These are phyloP conservation scores for Kluyveromyces sp. DNA, from an alignment of 1,139 yeast genomes.

Conservation along the genomic window DNA sequence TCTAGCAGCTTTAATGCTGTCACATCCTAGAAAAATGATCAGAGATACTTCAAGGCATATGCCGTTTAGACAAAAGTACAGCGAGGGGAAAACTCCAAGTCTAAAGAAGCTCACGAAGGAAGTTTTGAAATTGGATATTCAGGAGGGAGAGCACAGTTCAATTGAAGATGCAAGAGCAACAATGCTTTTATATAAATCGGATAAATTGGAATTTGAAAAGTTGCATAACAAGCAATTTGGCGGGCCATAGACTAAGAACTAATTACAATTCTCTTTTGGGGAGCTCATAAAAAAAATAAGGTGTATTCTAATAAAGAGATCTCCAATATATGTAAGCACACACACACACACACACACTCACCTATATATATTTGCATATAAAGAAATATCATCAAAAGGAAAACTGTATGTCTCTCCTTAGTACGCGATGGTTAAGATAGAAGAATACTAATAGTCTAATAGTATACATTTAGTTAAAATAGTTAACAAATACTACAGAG, in stretches of 20 bases:
- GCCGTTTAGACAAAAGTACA: slow-evolving; percentile 45
- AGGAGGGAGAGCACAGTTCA: slow-evolving; percentile 72
- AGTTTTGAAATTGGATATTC: slow-evolving; percentile 56
- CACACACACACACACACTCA: too few species aligned
- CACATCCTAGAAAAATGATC: slow-evolving; percentile 56
- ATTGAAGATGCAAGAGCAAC: slow-evolving; percentile 88
- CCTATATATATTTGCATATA: too few species aligned
- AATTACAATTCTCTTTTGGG: background rate
- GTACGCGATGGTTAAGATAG: too few species aligned
- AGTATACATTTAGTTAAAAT: too few species aligned
- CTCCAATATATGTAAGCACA: too few species aligned
- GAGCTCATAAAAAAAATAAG: too few species aligned
- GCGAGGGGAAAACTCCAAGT: slow-evolving; percentile 65
- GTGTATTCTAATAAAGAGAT: too few species aligned
- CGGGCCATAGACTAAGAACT: background rate
- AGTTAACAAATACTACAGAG: too few species aligned
- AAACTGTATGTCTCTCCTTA: too few species aligned
- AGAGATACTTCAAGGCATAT: slow-evolving; percentile 69
- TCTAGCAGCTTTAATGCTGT: slow-evolving; percentile 53
- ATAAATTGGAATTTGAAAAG: slow-evolving; percentile 54
- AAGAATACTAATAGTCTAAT: too few species aligned
- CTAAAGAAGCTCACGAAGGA: slow-evolving; percentile 57
- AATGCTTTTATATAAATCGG: slow-evolving; percentile 63
- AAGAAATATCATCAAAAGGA: too few species aligned
- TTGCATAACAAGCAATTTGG: slow-evolving; percentile 15